phyloP scores from a whole-genome alignment of 306 rosid genomes.

The Acacia acuminata region DNA sequence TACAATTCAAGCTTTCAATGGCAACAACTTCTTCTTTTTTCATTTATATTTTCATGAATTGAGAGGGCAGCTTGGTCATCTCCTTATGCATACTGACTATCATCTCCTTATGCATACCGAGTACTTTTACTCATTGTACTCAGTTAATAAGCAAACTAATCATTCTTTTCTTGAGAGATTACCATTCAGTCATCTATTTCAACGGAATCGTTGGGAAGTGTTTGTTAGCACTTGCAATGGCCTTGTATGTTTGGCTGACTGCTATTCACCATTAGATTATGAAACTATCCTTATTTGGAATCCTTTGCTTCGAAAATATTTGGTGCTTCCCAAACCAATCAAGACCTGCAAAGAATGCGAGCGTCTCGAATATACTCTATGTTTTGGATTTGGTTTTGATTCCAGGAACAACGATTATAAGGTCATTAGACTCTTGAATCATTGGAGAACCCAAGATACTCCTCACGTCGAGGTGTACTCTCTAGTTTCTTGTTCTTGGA shows the following conservation, averaged over 20 bases:
- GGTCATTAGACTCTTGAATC: no score
- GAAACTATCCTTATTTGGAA: neutral
- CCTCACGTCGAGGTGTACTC: neutral
- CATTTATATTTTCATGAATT: no score
- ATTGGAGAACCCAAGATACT: no score
- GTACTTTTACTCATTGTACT: no score
- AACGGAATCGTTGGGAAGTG: accelerated
- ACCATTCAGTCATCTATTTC: no score
- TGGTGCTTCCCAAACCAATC: neutral
- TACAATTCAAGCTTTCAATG: no score
- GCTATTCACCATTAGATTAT: neutral
- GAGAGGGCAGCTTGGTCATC: no score
- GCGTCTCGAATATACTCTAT: neutral
- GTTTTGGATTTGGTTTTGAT: neutral
- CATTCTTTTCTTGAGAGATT: no score
- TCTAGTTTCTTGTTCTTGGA: neutral
- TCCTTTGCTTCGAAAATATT: neutral
- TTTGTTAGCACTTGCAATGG: neutral
- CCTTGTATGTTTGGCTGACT: neutral
- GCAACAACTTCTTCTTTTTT: no score
- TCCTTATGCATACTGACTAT: no score
- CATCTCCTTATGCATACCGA: no score
- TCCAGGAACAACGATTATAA: neutral
- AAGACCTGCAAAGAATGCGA: neutral
- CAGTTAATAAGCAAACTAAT: no score